Evolutionary conservation across 805 yeast species (phyloP).

Genomic region (Cyberlindnera petersonii): DNA sequence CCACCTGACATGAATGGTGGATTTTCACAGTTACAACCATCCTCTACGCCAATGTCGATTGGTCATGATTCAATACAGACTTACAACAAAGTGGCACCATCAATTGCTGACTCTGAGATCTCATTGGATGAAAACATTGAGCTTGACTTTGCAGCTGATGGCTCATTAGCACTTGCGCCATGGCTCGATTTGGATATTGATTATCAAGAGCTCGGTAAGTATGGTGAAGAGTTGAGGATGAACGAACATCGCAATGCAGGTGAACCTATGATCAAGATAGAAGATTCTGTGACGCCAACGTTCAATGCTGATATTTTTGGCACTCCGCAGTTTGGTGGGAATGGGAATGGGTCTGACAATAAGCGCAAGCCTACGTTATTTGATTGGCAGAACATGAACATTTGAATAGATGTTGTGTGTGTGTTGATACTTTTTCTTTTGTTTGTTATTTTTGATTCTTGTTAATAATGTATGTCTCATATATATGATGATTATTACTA

Average conservation of each 20-base stretch:
- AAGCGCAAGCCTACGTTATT: conserved; percentile 16
- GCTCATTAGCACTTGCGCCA: conserved; percentile 72
- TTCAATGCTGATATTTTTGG: too few species aligned
- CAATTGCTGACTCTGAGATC: conserved; percentile 8
- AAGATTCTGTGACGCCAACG: background rate
- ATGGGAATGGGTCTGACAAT: background rate
- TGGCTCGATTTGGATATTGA: conserved; percentile 45
- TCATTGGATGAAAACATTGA: conserved; percentile 25
- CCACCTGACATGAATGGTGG: conserved; percentile 11
- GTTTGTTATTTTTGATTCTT: background rate
- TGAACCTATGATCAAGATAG: conserved; percentile 3
- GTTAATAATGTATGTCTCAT: too few species aligned
- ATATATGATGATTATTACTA: too few species aligned
- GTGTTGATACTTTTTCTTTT: background rate
- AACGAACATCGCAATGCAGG: too few species aligned
- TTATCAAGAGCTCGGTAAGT: conserved; percentile 12
- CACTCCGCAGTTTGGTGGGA: background rate
- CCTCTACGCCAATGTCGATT: too few species aligned
- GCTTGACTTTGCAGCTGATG: conserved; percentile 74
- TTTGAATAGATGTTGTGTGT: background rate
- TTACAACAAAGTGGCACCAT: conserved; percentile 12
- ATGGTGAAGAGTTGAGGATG: conserved; percentile 7
- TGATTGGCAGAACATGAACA: conserved; percentile 25
- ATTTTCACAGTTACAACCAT: background rate
- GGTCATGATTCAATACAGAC: too few species aligned